Evolutionary conservation across 2,329 filamentous ascomycete genomes (phyloP).

Genomic region (Leptographium procerum): DNA sequence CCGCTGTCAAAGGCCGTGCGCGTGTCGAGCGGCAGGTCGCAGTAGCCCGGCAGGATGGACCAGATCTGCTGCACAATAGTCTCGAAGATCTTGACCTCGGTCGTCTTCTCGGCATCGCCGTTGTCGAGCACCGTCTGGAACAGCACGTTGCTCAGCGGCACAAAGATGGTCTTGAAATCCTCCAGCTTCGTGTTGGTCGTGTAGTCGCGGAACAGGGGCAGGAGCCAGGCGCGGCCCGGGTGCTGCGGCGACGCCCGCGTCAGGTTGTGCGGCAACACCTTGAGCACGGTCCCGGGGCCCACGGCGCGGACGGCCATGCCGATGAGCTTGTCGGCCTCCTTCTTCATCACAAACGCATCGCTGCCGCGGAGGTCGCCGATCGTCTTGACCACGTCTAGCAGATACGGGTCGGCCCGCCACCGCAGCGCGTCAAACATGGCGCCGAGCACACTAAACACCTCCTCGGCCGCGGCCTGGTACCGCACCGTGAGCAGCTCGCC

Average conservation of each 20-base stretch:
- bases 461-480: slow-evolving; percentile 88
- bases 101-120: slow-evolving; percentile 72
- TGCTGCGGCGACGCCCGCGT: slow-evolving; percentile 64
- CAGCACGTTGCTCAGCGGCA: slow-evolving; percentile 80
- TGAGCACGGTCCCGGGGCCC: slow-evolving; percentile 75
- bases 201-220: slow-evolving; percentile 81
- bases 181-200: slow-evolving; percentile 77
- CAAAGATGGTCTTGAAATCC: slow-evolving; percentile 77
- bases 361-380: slow-evolving; percentile 82
- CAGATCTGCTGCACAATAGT: slow-evolving; percentile 92
- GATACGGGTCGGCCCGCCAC: slow-evolving; percentile 73
- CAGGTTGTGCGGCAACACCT: slow-evolving; percentile 77
- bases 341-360: slow-evolving; percentile 84
- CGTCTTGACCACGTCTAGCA: slow-evolving; percentile 62
- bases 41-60: slow-evolving; percentile 89
- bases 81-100: slow-evolving; percentile 96
- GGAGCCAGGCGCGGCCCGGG: slow-evolving; percentile 83
- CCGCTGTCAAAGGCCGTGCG: slow-evolving; percentile 66
- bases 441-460: slow-evolving; percentile 80
- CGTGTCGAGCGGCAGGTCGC: slow-evolving; percentile 78
- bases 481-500: slow-evolving; percentile 74
- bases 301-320: slow-evolving; percentile 80
- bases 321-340: slow-evolving; percentile 84
- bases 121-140: slow-evolving; percentile 83
- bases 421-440: slow-evolving; percentile 79